phyloP scores from a whole-genome alignment of 2,329 filamentous ascomycete species.

The Sordariomycetes sp. region DNA sequence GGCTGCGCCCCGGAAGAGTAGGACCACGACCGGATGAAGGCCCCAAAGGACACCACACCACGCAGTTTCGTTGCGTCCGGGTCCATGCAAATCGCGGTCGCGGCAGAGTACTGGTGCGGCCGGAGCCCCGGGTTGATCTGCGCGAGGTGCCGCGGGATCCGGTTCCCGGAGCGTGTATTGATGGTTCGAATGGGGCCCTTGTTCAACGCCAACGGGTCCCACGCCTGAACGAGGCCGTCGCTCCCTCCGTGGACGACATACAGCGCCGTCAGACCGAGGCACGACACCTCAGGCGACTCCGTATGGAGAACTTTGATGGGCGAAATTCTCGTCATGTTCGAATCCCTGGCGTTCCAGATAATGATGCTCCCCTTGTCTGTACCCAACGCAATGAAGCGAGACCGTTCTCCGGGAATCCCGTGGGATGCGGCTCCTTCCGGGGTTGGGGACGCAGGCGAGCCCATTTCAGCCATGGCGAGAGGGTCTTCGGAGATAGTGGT shows the following conservation, averaged over 20 bases:
- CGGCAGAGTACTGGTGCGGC: conserved; percentile 66
- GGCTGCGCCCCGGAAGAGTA: conserved; percentile 76
- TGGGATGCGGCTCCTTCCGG: neutral
- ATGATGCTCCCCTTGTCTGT: conserved; percentile 66
- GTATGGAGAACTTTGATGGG: conserved; percentile 79
- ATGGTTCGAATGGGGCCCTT: conserved; percentile 70
- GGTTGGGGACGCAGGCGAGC: neutral
- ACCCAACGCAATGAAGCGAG: conserved; percentile 68
- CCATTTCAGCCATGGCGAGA: neutral
- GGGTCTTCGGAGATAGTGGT: conserved; percentile 53
- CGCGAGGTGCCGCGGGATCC: conserved; percentile 61
- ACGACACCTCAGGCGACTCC: conserved; percentile 77
- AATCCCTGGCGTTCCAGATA: conserved; percentile 73
- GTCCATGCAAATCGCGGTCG: conserved; percentile 74
- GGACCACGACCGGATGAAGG: conserved; percentile 82
- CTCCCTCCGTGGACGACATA: conserved; percentile 89
- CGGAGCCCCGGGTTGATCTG: conserved; percentile 42
- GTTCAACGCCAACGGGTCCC: conserved; percentile 85
- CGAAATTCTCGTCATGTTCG: conserved; percentile 32
- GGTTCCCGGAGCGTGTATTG: conserved; percentile 70
- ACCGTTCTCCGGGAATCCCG: conserved; percentile 65
- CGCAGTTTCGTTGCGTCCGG: conserved; percentile 76
- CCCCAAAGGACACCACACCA: conserved; percentile 77
- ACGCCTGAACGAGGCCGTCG: conserved; percentile 88
- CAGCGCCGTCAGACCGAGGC: conserved; percentile 68